Evolutionary conservation across 2,329 filamentous ascomycete genomes (phyloP).

Genomic region (Magnaporthales sp.): DNA sequence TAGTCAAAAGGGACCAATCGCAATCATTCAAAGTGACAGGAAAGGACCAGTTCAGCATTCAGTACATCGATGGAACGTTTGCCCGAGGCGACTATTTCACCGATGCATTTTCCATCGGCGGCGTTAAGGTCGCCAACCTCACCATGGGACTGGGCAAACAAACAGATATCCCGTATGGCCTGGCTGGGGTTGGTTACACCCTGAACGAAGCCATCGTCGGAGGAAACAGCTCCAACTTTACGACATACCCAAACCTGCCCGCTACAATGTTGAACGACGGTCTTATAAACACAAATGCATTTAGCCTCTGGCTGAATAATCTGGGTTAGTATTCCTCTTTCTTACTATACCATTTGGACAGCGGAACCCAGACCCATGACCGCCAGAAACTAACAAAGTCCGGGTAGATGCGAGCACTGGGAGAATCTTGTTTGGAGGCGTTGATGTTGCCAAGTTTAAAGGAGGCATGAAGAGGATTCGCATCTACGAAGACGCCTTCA

Average conservation of each 20-base stretch:
- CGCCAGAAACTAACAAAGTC: neutral
- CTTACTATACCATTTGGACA: neutral
- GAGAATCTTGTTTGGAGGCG: slow-evolving; percentile 70
- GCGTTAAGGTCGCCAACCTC: slow-evolving; percentile 40
- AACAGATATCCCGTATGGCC: slow-evolving; percentile 47
- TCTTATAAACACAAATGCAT: slow-evolving; percentile 57
- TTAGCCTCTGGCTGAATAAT: slow-evolving; percentile 62
- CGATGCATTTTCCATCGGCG: slow-evolving; percentile 47
- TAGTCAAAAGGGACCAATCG: slow-evolving; percentile 38
- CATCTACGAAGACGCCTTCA: slow-evolving; percentile 38
- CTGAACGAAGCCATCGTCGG: slow-evolving; percentile 40
- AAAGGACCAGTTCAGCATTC: slow-evolving; percentile 42
- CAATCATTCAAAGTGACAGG: slow-evolving; percentile 35
- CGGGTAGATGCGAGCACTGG: slow-evolving; percentile 47
- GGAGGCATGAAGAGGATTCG: slow-evolving; percentile 55
- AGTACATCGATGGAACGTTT: slow-evolving; percentile 52
- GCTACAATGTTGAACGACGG: slow-evolving; percentile 54
- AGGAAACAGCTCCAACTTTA: slow-evolving; percentile 15
- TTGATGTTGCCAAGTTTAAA: slow-evolving; percentile 65
- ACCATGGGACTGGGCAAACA: slow-evolving; percentile 48
- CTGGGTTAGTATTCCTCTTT: slow-evolving; percentile 6
- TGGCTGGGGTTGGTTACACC: slow-evolving; percentile 53
- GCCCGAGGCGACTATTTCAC: slow-evolving; percentile 47
- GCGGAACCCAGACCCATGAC: neutral
- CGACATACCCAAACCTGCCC: slow-evolving; percentile 50